These are phyloP conservation scores for Nakazawaea wyomingensis DNA, from an alignment of 805 yeast genomes.

Conservation along the genomic window DNA sequence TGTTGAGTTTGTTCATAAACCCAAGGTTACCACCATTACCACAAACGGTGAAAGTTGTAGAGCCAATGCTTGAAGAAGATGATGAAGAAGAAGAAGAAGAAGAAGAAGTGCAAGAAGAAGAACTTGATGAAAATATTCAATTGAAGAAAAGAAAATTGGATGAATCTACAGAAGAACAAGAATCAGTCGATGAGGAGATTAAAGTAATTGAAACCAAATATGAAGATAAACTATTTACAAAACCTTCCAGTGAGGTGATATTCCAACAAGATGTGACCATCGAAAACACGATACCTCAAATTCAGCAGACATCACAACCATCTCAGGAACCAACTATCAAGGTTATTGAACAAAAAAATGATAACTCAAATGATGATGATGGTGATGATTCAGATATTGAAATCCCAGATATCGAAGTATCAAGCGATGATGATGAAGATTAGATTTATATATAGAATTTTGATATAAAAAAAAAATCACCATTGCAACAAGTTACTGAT, in stretches of 20 bases:
- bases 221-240: conserved; percentile 4
- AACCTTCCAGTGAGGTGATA: conserved; percentile 8
- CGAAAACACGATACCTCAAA: background rate
- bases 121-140: background rate
- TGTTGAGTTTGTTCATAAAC: conserved; percentile 57
- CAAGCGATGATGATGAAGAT: conserved; percentile 23
- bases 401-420: conserved; percentile 30
- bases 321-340: background rate
- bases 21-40: conserved; percentile 66
- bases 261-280: conserved; percentile 11
- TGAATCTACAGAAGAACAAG: background rate
- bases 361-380: conserved; percentile 2
- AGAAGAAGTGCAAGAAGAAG: conserved; percentile 11
- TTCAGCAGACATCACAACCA: background rate
- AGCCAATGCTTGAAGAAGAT: conserved; percentile 14
- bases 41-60: background rate
- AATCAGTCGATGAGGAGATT: conserved; percentile 12
- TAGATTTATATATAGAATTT: no score
- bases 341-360: no score
- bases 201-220: conserved; percentile 11
- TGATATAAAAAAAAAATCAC: no score
- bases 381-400: conserved; percentile 28
- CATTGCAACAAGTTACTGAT: background rate
- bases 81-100: conserved; percentile 16
- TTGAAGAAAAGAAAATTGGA: conserved; percentile 1